These are phyloP conservation scores for Powellomyces hirtus DNA, from an alignment of 192 early-diverging fungal genomes.

Conservation along the genomic window DNA sequence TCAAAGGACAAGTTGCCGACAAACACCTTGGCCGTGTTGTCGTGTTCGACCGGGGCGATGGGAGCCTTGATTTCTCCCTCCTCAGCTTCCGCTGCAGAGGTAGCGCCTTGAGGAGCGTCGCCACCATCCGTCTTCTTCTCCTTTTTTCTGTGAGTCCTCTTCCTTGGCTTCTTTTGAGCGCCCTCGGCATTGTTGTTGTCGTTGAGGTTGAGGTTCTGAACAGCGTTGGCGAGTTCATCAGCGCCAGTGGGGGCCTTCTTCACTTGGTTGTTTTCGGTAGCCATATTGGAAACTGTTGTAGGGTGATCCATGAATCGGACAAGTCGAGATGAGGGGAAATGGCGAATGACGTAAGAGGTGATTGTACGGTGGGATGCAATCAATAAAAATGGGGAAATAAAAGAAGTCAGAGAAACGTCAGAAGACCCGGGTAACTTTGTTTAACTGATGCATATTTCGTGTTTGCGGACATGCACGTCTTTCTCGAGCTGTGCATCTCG, in stretches of 20 bases:
- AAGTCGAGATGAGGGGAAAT: background rate
- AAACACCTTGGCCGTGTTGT: slow-evolving; percentile 77
- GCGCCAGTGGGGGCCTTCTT: slow-evolving; percentile 4
- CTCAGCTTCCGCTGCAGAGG: background rate
- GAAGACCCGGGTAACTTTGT: too few species aligned
- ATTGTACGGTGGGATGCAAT: background rate
- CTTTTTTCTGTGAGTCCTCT: slow-evolving; percentile 7
- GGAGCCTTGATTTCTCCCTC: background rate
- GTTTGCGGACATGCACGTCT: too few species aligned
- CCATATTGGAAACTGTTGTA: too few species aligned
- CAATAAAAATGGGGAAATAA: background rate
- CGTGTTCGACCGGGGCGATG: slow-evolving; percentile 9
- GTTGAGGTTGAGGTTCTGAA: slow-evolving; percentile 15
- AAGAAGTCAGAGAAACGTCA: background rate
- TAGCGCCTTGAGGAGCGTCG: background rate
- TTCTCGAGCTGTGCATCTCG: background rate
- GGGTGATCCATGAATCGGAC: background rate
- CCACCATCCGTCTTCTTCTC: background rate
- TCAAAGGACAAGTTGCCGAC: slow-evolving; percentile 92
- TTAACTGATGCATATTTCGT: too few species aligned
- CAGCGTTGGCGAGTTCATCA: slow-evolving; percentile 3
- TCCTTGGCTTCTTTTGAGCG: slow-evolving; percentile 3
- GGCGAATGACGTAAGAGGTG: background rate
- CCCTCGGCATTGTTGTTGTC: background rate
- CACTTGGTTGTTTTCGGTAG: slow-evolving; percentile 8